A percentile compares a stretch with the other conserved stretches of the same genome.
These are phyloP conservation scores for Bretziella fagacearum DNA, from an alignment of 2,329 filamentous ascomycete species.

Conservation along the genomic window DNA sequence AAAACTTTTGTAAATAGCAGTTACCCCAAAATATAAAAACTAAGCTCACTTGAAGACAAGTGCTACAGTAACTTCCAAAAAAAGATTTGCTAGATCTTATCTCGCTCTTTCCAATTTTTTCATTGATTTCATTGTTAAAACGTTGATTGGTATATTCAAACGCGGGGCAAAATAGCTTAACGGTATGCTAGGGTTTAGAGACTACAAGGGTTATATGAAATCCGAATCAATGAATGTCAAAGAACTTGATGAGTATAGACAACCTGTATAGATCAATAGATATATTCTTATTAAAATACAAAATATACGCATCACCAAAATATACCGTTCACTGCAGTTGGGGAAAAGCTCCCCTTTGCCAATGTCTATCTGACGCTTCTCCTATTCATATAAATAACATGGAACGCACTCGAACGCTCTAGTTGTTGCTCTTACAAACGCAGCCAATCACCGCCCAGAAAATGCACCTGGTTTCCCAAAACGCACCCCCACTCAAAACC, in stretches of 20 bases:
- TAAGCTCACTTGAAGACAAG: too few relatives aligned
- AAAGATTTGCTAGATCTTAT: not conserved
- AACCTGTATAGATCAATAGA: too few relatives aligned
- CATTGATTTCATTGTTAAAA: not conserved
- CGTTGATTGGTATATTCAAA: not conserved
- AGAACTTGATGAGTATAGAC: too few relatives aligned
- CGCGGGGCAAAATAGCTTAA: not conserved
- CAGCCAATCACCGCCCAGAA: constrained; percentile 1
- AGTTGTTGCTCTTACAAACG: not conserved
- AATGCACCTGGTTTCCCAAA: not conserved
- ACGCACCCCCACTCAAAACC: not conserved
- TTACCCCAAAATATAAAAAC: not conserved
- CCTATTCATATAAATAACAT: not conserved
- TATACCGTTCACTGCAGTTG: not conserved
- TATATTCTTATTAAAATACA: too few relatives aligned
- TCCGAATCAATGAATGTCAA: too few relatives aligned
- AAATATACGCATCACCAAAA: too few relatives aligned
- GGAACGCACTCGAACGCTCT: constrained; percentile 4
- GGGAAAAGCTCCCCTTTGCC: not conserved
- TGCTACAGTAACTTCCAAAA: not conserved
- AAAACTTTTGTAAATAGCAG: not conserved
- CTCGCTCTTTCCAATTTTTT: not conserved
- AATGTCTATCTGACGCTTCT: not conserved
- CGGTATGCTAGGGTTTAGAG: too few relatives aligned
- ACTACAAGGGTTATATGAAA: too few relatives aligned